Evolutionary conservation across 768 basidiomycete species (phyloP), one percentile per base, ranked within the genome.

Genomic region (Rhodotorula diobovata): DNA sequence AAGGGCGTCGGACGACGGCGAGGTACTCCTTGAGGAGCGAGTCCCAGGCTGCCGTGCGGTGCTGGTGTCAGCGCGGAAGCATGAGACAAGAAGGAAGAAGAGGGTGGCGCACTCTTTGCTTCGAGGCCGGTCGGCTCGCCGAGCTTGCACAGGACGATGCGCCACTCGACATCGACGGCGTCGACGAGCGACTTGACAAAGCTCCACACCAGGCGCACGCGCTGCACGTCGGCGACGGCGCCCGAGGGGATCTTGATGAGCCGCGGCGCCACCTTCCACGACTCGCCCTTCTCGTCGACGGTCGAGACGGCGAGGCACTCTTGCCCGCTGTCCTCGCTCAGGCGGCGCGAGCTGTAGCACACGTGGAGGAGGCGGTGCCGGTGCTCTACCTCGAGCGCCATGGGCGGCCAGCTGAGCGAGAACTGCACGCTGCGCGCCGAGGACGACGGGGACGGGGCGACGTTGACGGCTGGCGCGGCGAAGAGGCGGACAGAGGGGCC

Each of bases 271-370:
- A 45, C 55, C n/a, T 46, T 58, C 73, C 73, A 75, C 20, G 25
- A 45, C 67, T 75, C 73, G 32, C 73, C 73, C 51, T 55, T 66
- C 46, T 75, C 73, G 63, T 75, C 73, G 43, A 75, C 51, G 30
- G 45, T 61, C 25, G 56, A 16, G 2, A 67, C 43, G 16, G 54
- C 61, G 21, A 75, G 59, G 64, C 73, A 75, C 48, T 75, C 70
- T 11, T 58, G 48, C 2, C 23, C 59, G 46, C 66, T 50, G 48
- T 20, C 56, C 12, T 41, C 18, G 11, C 5, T 11, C 21, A 66
- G 46, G 15, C 60, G 56, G 4, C 37, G 41, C 48, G 45, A 32
- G 7, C 60, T 39, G 58, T 75, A 75, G 14, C 64, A 61, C 45
- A 75, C 57, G 46, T 75, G 73, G 2, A 75, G 61, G 51, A 75